Percentiles rank a stretch among this genome's conserved stretches.
These are phyloP conservation scores for Protomyces inouyei DNA, from an alignment of 1,139 yeast species.

Conservation along the genomic window DNA sequence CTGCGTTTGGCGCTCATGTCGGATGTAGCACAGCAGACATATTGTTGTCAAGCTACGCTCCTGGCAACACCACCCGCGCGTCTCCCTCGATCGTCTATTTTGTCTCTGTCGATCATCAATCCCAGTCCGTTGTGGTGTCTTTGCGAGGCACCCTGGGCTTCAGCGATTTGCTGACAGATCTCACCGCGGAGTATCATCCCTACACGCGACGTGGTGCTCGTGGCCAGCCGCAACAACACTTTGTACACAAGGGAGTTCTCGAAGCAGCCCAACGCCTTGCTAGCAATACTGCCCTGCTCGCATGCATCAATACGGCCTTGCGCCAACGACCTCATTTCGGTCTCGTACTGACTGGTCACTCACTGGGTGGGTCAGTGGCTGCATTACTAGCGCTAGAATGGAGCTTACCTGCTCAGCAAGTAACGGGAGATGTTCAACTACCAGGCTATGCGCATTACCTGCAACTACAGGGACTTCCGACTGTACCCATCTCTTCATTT, in stretches of 20 bases:
- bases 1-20: not conserved
- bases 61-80: not conserved
- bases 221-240: not conserved
- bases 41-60: not conserved
- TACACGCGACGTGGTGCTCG: not conserved
- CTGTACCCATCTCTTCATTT: not conserved
- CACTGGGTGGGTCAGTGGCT: not conserved
- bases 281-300: not conserved
- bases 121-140: not conserved
- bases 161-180: not conserved
- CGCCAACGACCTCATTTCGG: not conserved
- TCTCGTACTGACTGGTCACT: not conserved
- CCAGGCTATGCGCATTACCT: not conserved
- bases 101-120: not conserved
- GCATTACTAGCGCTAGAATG: not conserved
- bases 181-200: not conserved
- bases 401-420: not conserved
- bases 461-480: not conserved
- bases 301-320: not conserved
- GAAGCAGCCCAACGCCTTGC: not conserved
- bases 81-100: not conserved
- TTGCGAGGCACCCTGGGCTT: not conserved
- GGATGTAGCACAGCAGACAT: not conserved
- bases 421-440: not conserved
- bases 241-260: not conserved